phyloP scores from a whole-genome alignment of 345 rosid genomes.

The Eucalyptus fibrosa region DNA sequence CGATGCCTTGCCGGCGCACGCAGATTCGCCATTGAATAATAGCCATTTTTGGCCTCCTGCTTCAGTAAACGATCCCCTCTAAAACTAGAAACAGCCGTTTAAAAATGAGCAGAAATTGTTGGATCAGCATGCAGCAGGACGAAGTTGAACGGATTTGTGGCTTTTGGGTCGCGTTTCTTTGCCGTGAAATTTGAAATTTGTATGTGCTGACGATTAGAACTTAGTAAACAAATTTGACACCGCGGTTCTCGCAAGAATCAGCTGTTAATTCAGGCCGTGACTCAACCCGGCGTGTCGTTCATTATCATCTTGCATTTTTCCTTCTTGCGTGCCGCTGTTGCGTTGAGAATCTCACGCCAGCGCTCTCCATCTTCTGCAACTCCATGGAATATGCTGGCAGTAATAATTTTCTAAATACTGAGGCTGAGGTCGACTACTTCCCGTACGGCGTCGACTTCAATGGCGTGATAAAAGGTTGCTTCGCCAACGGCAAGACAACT shows the following conservation, averaged over 20 bases:
- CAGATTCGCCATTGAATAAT: neutral
- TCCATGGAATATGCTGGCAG: neutral
- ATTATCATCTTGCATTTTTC: neutral
- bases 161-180: neutral
- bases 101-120: neutral
- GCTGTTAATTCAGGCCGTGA: neutral
- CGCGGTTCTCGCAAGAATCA: neutral
- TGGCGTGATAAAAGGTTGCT: neutral
- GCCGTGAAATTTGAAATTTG: neutral
- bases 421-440: neutral
- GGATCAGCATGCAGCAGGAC: neutral
- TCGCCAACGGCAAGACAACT: neutral
- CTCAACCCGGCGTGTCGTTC: neutral
- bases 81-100: neutral
- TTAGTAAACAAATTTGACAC: neutral
- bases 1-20: neutral
- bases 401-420: neutral
- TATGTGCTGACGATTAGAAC: neutral
- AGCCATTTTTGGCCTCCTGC: neutral
- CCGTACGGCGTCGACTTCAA: neutral
- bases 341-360: neutral
- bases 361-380: neutral
- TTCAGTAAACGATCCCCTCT: neutral
- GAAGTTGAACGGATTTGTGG: neutral
- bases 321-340: neutral